Evolutionary conservation across 2,329 filamentous ascomycete genomes (phyloP), one percentile per base, ranked within the genome.

Genomic region (Microdochium nivale): DNA sequence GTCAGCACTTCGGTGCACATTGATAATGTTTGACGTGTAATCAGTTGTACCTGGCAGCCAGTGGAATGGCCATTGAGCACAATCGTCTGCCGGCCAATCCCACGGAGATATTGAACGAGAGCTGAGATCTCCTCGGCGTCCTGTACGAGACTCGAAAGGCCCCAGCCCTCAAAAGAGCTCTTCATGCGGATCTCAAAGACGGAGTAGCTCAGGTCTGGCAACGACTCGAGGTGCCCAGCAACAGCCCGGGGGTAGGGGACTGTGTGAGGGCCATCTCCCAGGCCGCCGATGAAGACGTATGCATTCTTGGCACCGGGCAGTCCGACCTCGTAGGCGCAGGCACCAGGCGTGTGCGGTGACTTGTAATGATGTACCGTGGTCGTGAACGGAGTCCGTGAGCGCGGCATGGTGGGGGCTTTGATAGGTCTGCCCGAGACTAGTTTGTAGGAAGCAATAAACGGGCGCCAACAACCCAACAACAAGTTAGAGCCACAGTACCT

Each of bases 271-370:
- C 85, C 85, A 65, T 89, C 87, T 35, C 77, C 77, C 16, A 90
- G 77, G 33, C 87, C 87, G 55, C 84, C 85, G 55, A 89, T 76
- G 68, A 86, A 87, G 54, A 90, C 66, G 51, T 90, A 66, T 2
- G 81, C 83, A 66, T 88, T 81, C 49, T 64, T 70, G 52, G 71
- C 66, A 40, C 66, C 60, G 11, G 58, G 43, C 16, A 65, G 62
- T 24, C 76, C 75, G 19, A 68, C 60, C 58, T 79, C 76, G 56
- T 79, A 79, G 30, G 75, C 75, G 52, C 68, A 70, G 7, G 70
- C 67, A 48, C 67, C 60, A 8, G 65, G 56, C 14, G 65, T 69
- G 3, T 44, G 40, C 19, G 68, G 64, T 4, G 73, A 75, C 23
- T 65, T 60, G 55, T 73, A 77, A 0, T 69, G 71, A 54, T 79